A percentile compares a stretch with the other conserved stretches of the same genome.
Evolutionary conservation across 2,329 filamentous ascomycete species (phyloP).

Genomic region (Ascocoryne sarcoides): DNA sequence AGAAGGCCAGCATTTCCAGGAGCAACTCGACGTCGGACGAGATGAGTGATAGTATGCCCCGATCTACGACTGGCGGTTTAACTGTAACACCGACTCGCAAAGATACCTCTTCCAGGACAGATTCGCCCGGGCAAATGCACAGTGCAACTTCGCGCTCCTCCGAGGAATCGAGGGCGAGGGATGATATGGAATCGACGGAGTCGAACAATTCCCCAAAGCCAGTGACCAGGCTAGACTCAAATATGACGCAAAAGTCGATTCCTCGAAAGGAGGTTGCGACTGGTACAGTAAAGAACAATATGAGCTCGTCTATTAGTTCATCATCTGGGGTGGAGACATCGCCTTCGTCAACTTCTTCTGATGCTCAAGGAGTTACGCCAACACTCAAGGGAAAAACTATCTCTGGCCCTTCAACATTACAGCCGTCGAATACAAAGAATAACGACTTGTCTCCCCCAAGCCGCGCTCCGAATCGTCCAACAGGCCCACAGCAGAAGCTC

Average conservation of each 20-base stretch:
- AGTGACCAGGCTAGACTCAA: conserved; percentile 52
- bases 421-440: conserved; percentile 4
- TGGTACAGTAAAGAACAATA: conserved; percentile 16
- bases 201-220: conserved; percentile 20
- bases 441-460: conserved; percentile 13
- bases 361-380: conserved; percentile 23
- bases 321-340: conserved; percentile 26
- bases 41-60: conserved; percentile 26
- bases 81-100: conserved; percentile 16
- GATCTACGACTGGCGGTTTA: conserved; percentile 29
- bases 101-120: conserved; percentile 15
- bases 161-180: conserved; percentile 48
- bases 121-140: conserved; percentile 20
- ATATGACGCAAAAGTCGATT: conserved; percentile 36
- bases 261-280: conserved; percentile 53
- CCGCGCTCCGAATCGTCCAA: conserved; percentile 27
- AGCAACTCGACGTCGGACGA: conserved; percentile 32
- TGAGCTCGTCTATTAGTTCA: conserved; percentile 20
- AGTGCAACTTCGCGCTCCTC: conserved; percentile 42
- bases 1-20: conserved; percentile 36
- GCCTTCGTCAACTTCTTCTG: conserved; percentile 25
- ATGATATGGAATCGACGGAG: conserved; percentile 41
- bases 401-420: conserved; percentile 20
- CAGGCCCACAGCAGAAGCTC: conserved; percentile 34
- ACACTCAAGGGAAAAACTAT: conserved; percentile 28